Evolutionary conservation across 139 green algal genomes (phyloP), one percentile per base, ranked within the genome.

Genomic region (Spirogloea muscicola): DNA sequence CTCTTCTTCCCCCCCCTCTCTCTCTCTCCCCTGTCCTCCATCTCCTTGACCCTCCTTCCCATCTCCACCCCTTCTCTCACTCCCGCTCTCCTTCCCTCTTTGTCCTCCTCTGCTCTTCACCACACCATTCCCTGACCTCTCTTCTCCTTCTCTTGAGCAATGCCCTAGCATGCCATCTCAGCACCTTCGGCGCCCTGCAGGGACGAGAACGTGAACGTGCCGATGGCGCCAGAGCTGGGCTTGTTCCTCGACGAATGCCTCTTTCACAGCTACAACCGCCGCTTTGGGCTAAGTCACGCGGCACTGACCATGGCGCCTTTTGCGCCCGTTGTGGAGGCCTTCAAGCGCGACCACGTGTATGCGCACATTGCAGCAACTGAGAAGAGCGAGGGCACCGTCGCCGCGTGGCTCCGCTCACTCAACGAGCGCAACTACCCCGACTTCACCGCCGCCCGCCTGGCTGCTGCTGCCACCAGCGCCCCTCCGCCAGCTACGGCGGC

Each of bases 161-260:
- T n/a, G n/a, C n/a, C n/a, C n/a, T n/a, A n/a, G n/a, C n/a, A n/a
- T n/a, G n/a, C n/a, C n/a, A n/a, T n/a, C n/a, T n/a, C n/a, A n/a
- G n/a, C n/a, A n/a, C n/a, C n/a, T n/a, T n/a, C n/a, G n/a, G n/a
- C n/a, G n/a, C n/a, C 13, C 9, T 55, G 60, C 77, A 80, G 72
- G 49, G 64, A 80, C 49, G 29, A 70, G 44, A 27, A 75, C 21
- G 68, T 83, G 43, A 77, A 82, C 68, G 84, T 79, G 37, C 91
- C 91, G 31, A 89, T 96, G 85, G 91, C 91, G 10, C 91, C 91
- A 1, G 90, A 91, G 63, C 77, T 95, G 43, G 91, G 91, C 21
- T 82, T 96, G 49, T 92, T 95, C 44, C 83, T 96, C 78, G 81
- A 81, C 40, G 86, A 92, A 79, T 87, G 82, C 49, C 81, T 88